Percentiles rank a stretch among this genome's conserved stretches.
Conservation (phyloP, 2,329 filamentous ascomycete genomes). For the Fusarium duplospermum region DNA sequence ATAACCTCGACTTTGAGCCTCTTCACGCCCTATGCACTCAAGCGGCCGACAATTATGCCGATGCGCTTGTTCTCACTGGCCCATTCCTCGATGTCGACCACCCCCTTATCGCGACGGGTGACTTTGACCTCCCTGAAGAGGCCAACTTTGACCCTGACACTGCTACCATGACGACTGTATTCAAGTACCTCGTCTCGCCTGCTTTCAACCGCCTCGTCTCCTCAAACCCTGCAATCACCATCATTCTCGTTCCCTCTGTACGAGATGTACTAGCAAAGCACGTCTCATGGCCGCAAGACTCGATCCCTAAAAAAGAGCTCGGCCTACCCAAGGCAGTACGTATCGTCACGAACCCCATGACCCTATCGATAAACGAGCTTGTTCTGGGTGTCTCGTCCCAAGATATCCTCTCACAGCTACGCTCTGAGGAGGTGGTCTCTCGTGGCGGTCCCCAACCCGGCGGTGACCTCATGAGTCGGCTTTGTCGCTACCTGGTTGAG, state of each 20-base stretch:
- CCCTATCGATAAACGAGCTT: constrained; percentile 87
- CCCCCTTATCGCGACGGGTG: constrained; percentile 83
- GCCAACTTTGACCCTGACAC: constrained; percentile 78
- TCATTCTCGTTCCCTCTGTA: constrained; percentile 85
- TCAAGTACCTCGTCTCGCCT: constrained; percentile 81
- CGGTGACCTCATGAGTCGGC: constrained; percentile 73
- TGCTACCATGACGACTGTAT: constrained; percentile 83
- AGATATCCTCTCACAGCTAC: constrained; percentile 85
- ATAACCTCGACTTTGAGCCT: constrained; percentile 91
- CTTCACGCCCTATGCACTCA: constrained; percentile 83
- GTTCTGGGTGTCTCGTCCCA: constrained; percentile 85
- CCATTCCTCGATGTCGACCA: constrained; percentile 95
- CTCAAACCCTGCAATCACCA: constrained; percentile 79
- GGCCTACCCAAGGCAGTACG: constrained; percentile 81
- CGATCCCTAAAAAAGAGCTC: constrained; percentile 75
- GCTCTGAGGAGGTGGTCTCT: constrained; percentile 72
- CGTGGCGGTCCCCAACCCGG: constrained; percentile 38
- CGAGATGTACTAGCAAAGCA: constrained; percentile 86
- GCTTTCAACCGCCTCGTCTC: constrained; percentile 77
- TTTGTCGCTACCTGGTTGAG: constrained; percentile 83
- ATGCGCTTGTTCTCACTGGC: constrained; percentile 82
- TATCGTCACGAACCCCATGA: constrained; percentile 91
- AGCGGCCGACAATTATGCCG: constrained; percentile 79
- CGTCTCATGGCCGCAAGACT: constrained; percentile 82
- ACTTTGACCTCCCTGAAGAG: constrained; percentile 80